A percentile compares a stretch with the other conserved stretches of the same genome.
These are phyloP conservation scores for Syzygium aromaticum DNA, from an alignment of 345 rosid genomes.

Conservation along the genomic window DNA sequence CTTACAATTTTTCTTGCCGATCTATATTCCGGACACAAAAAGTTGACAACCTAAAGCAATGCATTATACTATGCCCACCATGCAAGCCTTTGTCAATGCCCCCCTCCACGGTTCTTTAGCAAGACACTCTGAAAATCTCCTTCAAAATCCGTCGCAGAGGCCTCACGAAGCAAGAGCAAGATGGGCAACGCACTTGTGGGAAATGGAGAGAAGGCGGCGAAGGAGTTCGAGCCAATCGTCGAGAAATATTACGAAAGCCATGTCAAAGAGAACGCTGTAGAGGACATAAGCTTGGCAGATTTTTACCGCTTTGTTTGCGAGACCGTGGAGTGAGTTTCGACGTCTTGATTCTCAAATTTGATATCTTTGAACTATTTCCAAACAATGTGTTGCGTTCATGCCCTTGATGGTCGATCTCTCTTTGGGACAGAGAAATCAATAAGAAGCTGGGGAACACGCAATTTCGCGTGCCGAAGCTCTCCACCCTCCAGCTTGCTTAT, in stretches of 20 bases:
- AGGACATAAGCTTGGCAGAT: slow-evolving; percentile 14
- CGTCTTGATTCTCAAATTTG: not conserved
- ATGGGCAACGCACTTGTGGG: slow-evolving; percentile 21
- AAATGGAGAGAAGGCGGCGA: slow-evolving; percentile 20
- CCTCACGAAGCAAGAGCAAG: not conserved
- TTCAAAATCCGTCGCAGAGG: not conserved
- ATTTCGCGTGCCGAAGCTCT: slow-evolving; percentile 41
- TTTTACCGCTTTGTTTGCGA: slow-evolving; percentile 45
- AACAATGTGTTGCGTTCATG: not conserved
- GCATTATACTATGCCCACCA: not conserved
- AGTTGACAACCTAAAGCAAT: not conserved
- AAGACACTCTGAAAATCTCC: not conserved
- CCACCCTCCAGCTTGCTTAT: slow-evolving; percentile 24
- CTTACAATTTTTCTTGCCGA: not conserved
- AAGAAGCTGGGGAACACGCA: slow-evolving; percentile 56
- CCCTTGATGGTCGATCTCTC: not conserved
- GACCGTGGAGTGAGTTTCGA: slow-evolving; percentile 48
- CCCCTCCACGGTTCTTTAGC: not conserved
- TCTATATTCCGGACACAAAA: not conserved
- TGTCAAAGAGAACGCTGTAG: not conserved
- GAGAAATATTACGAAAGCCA: slow-evolving; percentile 28
- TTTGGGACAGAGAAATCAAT: slow-evolving; percentile 44
- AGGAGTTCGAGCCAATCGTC: slow-evolving; percentile 28
- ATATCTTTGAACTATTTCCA: not conserved
- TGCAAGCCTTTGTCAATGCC: not conserved